Evolutionary conservation across 331 rosid species (phyloP), one percentile per base, ranked within the genome.

Genomic region (Quercus tomentella): DNA sequence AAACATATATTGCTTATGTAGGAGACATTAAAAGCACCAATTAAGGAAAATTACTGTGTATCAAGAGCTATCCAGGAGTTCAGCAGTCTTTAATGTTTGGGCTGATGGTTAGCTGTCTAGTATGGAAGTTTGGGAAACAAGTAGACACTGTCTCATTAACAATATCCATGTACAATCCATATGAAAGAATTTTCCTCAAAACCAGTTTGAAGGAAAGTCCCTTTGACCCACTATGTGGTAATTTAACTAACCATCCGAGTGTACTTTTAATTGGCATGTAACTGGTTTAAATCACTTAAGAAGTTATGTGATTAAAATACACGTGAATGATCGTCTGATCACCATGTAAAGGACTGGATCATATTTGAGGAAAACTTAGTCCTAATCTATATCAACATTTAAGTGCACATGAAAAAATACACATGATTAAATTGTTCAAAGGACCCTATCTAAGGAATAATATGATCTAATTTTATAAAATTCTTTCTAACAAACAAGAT

Each of bases 1-100:
- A 51, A 80, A 56, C 72, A 68, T 72, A 68, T 26, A 72, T 35
- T 80, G 66, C 58, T 77, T 18, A 80, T 80, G 73, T 55, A 62
- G 60, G 33, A 78, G 80, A 73, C 66, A 25, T 30, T 78, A 79
- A 73, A 60, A 66, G 70, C 57, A 62, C 54, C 21, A 62, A 81
- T 31, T 45, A 26, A 33, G 17, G 26, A 17, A 16, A 68, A 78
- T 26, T 22, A 25, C 30, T 33, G 9, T 49, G 51, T 37, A 30
- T 26, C 2, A 22, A n/a, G 21, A 37, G 67, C 51, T 56, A 16
- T n/a, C 43, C 2, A 7, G 45, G 56, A 23, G 31, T 72, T 56
- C 60, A 56, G 33, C 33, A 43, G 76, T n/a, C 55, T 5, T 57
- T 72, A 25, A 35, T 11, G 20, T 16, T n/a, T 55, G 23, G 45